phyloP scores from a whole-genome alignment of 148 eudicot genomes.

The Limonium bicolor region DNA sequence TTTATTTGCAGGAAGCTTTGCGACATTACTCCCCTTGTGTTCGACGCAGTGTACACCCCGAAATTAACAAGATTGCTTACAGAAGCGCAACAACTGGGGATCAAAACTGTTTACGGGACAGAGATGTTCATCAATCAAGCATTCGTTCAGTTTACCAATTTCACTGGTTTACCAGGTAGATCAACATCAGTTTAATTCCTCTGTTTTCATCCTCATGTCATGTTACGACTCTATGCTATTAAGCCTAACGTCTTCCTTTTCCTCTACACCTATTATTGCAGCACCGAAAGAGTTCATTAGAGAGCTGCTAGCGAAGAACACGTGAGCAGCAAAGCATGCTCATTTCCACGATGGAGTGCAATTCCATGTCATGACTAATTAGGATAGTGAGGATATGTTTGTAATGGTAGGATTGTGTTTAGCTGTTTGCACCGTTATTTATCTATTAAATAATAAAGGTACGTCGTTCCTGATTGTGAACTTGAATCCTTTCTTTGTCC shows the following conservation, averaged over 20 bases:
- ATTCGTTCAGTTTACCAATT: slow-evolving; percentile 11
- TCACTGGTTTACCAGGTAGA: slow-evolving; percentile 16
- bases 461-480: too few species aligned
- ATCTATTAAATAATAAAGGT: too few species aligned
- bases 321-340: too few species aligned
- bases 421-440: too few species aligned
- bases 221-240: not conserved
- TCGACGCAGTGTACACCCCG: slow-evolving; percentile 15
- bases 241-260: not conserved
- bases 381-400: too few species aligned
- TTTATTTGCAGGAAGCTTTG: slow-evolving; percentile 8
- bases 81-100: slow-evolving; percentile 12
- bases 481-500: too few species aligned
- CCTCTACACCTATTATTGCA: not conserved
- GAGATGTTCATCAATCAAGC: slow-evolving; percentile 19
- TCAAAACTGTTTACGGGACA: slow-evolving; percentile 9
- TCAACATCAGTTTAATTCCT: too few species aligned
- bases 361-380: too few species aligned
- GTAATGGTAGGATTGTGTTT: too few species aligned
- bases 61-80: slow-evolving; percentile 11
- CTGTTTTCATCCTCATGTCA: not conserved
- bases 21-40: slow-evolving; percentile 13
- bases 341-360: too few species aligned
- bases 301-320: slow-evolving; percentile 10
- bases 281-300: slow-evolving; percentile 12